Conservation (phyloP, 768 basidiomycete genomes). For the Leccinum fibrillosum region DNA sequence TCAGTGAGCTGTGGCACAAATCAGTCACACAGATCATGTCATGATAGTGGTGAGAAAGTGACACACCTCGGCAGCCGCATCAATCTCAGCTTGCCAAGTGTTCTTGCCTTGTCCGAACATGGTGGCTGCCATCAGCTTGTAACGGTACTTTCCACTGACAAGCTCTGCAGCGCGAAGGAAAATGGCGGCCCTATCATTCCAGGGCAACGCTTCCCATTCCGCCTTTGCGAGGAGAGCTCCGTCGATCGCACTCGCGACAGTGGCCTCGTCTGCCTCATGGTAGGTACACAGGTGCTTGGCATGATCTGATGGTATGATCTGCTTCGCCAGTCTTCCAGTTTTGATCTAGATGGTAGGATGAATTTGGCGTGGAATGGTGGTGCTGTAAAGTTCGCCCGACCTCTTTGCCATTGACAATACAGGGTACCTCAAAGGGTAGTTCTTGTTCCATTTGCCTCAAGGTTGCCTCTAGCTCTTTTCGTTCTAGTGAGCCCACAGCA, state of each 20-base stretch:
- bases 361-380: conserved; percentile 2
- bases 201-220: conserved; percentile 92
- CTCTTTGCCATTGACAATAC: conserved; percentile 85
- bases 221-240: conserved; percentile 83
- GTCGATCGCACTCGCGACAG: conserved; percentile 76
- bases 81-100: conserved; percentile 99
- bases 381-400: conserved; percentile 39
- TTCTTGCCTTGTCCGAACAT: conserved; percentile 99
- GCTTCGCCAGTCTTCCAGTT: conserved; percentile 75
- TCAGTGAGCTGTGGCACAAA: conserved; percentile 59
- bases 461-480: conserved; percentile 66
- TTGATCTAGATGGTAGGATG: conserved; percentile 51
- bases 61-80: conserved; percentile 93
- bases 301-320: conserved; percentile 85
- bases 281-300: conserved; percentile 77
- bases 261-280: conserved; percentile 81
- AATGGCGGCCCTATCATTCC: conserved; percentile 96
- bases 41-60: not conserved
- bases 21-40: conserved; percentile 2
- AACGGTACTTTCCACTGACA: conserved; percentile 92
- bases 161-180: conserved; percentile 98
- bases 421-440: conserved; percentile 90
- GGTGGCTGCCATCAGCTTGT: conserved; percentile 92
- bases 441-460: conserved; percentile 76
- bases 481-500: conserved; percentile 74